A percentile compares a stretch with the other conserved stretches of the same genome.
Conservation (phyloP, 176 grass and related monocot genomes). For the Microstegium vimineum region DNA sequence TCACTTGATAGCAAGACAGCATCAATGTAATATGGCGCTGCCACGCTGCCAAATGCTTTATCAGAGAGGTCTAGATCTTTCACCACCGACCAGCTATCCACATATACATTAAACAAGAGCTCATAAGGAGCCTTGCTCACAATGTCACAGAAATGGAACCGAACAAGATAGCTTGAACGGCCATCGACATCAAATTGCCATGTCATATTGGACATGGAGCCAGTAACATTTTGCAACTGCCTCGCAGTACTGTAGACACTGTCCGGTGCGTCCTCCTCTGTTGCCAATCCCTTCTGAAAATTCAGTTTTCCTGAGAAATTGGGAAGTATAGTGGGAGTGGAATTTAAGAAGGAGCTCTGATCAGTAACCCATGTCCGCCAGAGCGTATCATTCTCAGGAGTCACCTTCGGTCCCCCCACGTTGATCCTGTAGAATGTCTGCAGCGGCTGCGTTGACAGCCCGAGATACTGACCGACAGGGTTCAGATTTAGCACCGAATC, state of each 20-base stretch:
- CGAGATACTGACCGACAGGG: slow-evolving; percentile 54
- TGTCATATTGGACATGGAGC: slow-evolving; percentile 66
- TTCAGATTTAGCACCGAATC: slow-evolving; percentile 45
- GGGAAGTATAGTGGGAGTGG: slow-evolving; percentile 1
- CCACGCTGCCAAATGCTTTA: slow-evolving; percentile 32
- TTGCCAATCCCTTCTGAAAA: slow-evolving; percentile 41
- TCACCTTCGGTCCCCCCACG: slow-evolving; percentile 65
- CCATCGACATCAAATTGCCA: slow-evolving; percentile 71
- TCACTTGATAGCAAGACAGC: slow-evolving; percentile 69
- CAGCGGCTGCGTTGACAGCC: slow-evolving; percentile 46
- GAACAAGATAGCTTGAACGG: slow-evolving; percentile 56
- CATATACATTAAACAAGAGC: slow-evolving; percentile 72
- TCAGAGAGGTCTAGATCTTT: slow-evolving; percentile 66
- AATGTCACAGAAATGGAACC: slow-evolving; percentile 97
- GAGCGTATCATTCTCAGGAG: slow-evolving; percentile 74
- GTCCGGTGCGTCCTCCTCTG: slow-evolving; percentile 54
- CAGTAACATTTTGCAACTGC: slow-evolving; percentile 46
- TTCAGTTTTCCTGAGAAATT: slow-evolving; percentile 39
- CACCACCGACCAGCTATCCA: slow-evolving; percentile 50
- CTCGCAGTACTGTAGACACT: slow-evolving; percentile 73
- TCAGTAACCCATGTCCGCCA: slow-evolving; percentile 66
- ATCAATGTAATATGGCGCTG: slow-evolving; percentile 72
- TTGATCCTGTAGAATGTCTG: slow-evolving; percentile 72
- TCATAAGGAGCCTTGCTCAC: slow-evolving; percentile 56
- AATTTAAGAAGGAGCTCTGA: slow-evolving; percentile 33